phyloP scores from a whole-genome alignment of 352 stramenopile species.

The Pythium insidiosum region DNA sequence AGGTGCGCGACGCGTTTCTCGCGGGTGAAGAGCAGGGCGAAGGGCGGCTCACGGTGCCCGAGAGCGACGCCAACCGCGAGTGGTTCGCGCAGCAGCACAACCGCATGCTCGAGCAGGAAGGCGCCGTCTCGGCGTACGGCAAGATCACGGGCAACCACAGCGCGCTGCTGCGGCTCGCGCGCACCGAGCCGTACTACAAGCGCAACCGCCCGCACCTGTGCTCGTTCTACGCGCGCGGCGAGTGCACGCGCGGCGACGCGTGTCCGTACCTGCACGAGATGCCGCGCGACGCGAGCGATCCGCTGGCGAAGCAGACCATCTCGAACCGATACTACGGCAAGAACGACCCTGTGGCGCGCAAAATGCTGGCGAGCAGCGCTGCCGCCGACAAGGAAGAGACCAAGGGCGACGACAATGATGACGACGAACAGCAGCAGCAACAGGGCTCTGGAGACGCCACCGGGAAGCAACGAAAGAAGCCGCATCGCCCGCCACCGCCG shows the following conservation, averaged over 20 bases:
- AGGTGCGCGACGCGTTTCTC: constrained; percentile 90
- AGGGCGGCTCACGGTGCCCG: constrained; percentile 77
- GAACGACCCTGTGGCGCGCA: constrained; percentile 90
- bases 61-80: constrained; percentile 92
- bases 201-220: constrained; percentile 90
- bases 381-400: neutral
- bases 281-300: constrained; percentile 88
- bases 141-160: constrained; percentile 64
- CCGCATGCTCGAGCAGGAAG: constrained; percentile 88
- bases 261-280: constrained; percentile 96
- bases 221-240: constrained; percentile 92
- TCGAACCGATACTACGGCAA: constrained; percentile 92
- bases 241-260: constrained; percentile 89
- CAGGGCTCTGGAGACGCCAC: constrained; percentile 12
- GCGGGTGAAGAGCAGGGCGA: constrained; percentile 38
- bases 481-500: constrained; percentile 15
- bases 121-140: constrained; percentile 81
- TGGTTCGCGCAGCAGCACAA: constrained; percentile 92
- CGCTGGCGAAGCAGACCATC: constrained; percentile 94
- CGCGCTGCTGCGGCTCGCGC: constrained; percentile 78
- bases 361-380: constrained; percentile 61
- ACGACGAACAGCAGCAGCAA: constrained; percentile 16
- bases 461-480: constrained; percentile 7
- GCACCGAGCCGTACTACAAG: constrained; percentile 88
- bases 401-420: constrained; percentile 14